A percentile compares a stretch with the other conserved stretches of the same genome.
phyloP scores from a whole-genome alignment of 129 eudicot species.

The Pseudognaphalium luteoalbum region DNA sequence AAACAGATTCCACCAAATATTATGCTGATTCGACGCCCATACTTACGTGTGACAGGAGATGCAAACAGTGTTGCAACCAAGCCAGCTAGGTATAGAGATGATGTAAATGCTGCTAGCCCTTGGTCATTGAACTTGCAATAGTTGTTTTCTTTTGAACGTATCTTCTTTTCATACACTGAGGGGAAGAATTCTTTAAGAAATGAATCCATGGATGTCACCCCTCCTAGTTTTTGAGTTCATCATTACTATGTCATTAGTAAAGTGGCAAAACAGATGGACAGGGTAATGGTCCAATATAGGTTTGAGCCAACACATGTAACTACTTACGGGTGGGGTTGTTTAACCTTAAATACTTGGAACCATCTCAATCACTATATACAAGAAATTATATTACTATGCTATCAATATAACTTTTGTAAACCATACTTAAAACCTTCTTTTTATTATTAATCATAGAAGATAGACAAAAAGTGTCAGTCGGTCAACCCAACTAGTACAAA shows the following conservation, averaged over 20 bases:
- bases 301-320: too few relatives aligned
- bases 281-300: background rate
- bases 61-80: slow-evolving; percentile 68
- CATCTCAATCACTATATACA: background rate
- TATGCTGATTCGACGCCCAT: slow-evolving; percentile 78
- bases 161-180: slow-evolving; percentile 53
- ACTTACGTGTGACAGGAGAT: slow-evolving; percentile 60
- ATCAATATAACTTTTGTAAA: background rate
- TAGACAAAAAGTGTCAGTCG: background rate
- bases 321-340: background rate
- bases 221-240: slow-evolving; percentile 47
- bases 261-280: background rate
- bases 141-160: slow-evolving; percentile 61
- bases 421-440: background rate
- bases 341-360: background rate
- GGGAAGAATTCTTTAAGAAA: slow-evolving; percentile 68
- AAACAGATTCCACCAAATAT: slow-evolving; percentile 70
- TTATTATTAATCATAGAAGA: too few relatives aligned
- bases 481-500: background rate
- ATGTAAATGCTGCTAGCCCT: slow-evolving; percentile 82
- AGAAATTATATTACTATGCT: background rate
- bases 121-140: slow-evolving; percentile 88
- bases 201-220: slow-evolving; percentile 93
- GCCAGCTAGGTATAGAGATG: slow-evolving; percentile 82
- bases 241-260: background rate